Base-by-base conservation (phyloP, 2,329 filamentous ascomycete genomes). In the Botrytis porri region DNA sequence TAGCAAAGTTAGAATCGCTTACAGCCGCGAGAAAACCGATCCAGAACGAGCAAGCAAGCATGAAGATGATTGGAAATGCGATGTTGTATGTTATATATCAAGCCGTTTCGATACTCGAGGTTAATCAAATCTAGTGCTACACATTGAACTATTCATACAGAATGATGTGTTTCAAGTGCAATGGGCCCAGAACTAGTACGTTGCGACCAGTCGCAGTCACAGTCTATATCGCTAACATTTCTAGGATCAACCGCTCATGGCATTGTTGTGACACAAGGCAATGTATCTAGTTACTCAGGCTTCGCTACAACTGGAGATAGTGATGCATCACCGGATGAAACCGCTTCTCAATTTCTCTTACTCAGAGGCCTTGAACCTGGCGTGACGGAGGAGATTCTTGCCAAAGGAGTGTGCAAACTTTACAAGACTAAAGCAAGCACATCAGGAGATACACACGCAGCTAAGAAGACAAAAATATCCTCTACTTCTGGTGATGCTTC, bases 381-480 rank as follows among this genome's bases (percentile, higher is more conserved):
- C 22, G 88, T 93, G 9, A 92, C 87, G 10, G 93, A 95, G 81
- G 89, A 92, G 72, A 84, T 92, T 65, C 84, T 97, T 16, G 91
- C 90, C 1, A 90, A 88, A 73, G 93, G 93, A 37, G 88, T 94
- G 67, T 88, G 89, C 77, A 93, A 93, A 76, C 85, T 97, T 6
- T 93, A 93, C 78, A 91, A 89, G 75, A 86, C 86, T 0, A 85
- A 87, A 63, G 76, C 75, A 39, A 75, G 65, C 29, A 78, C 81
- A 22, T 75, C 77, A 83, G 83, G 77, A 75, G 82, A 77, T 76
- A 74, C 75, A 39, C 74, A 75, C 39, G 59, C 72, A 22, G 54
- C 70, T 7, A 83, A 82, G 64, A 83, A 85, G 45, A 80, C 83
- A 22, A 88, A 88, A 74, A 84, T 88, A 6, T 83, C 85, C 22